Base-by-base conservation (phyloP, 192 early-diverging fungal genomes). In the Rhizophlyctis rosea region DNA sequence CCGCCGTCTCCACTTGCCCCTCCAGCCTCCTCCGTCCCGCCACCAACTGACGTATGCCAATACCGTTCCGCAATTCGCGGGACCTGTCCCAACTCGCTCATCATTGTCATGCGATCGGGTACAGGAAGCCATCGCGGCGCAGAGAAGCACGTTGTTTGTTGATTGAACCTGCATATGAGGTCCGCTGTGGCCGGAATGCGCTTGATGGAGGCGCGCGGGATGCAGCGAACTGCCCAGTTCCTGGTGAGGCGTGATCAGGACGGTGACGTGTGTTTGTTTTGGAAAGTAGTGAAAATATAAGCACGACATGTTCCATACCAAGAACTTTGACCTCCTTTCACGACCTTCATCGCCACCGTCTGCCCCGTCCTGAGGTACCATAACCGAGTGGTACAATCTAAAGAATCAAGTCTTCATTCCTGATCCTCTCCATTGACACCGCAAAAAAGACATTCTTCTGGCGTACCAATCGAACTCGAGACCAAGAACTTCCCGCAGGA, bases 381-480 rank as follows among this genome's bases (percentile, higher is more conserved):
- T 18, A 69, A 66, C 25, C 50, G n/a, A 24, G 47, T 7, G 2
- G 63, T 35, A 28, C 60, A 63, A 35, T 69, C 61, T 53, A 49
- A 18, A 29, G 44, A n/a, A 47, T 13, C 9, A 9, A n/a, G n/a
- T 47, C 44, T 9, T n/a, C 44, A 47, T 47, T n/a, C 44, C 44
- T 47, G 29, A 0, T n/a, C 16, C 29, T 1, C 2, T n/a, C 56
- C 18, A 48, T 23, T n/a, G 47, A 48, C 18, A n/a, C 1, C 1
- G 23, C 44, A 47, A n/a, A n/a, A 47, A 47, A 47, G n/a, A 14
- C 11, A 47, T 14, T n/a, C n/a, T 47, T 47, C n/a, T 47, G 44
- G n/a, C 11, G 24, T 2, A 54, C 54, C 68, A 21, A 71, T 71
- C 2, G 64, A 67, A 33, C 50, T 33, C 18, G 70, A 71, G 13